These are phyloP conservation scores for Metschnikowia proteae DNA, from an alignment of 805 yeast genomes.

Conservation along the genomic window DNA sequence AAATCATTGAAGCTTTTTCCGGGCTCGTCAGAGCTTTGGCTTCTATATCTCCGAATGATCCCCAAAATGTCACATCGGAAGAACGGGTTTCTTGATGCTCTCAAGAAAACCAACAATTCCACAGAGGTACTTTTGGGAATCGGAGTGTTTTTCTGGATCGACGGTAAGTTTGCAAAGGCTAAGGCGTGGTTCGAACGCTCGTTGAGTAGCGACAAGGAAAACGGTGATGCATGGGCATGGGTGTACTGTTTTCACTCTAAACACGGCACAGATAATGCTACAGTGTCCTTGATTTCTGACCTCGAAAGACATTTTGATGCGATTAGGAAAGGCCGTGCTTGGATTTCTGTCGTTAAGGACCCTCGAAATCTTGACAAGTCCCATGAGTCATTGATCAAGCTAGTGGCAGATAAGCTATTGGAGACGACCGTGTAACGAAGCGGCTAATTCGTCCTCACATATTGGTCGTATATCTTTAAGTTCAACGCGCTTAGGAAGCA, in stretches of 20 bases:
- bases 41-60: slow-evolving; percentile 48
- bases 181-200: slow-evolving; percentile 74
- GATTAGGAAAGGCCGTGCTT: slow-evolving; percentile 59
- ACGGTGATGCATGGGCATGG: slow-evolving; percentile 82
- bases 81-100: slow-evolving; percentile 64
- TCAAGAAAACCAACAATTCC: slow-evolving; percentile 60
- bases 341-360: slow-evolving; percentile 53
- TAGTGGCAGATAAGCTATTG: slow-evolving; percentile 21
- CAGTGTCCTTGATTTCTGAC: background rate
- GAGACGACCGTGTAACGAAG: background rate
- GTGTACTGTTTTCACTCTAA: slow-evolving; percentile 27
- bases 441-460: slow-evolving; percentile 1
- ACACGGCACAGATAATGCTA: slow-evolving; percentile 10
- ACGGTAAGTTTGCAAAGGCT: slow-evolving; percentile 61
- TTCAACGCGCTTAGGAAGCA: slow-evolving; percentile 76
- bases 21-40: slow-evolving; percentile 60
- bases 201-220: slow-evolving; percentile 46
- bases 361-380: slow-evolving; percentile 42
- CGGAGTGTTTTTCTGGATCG: slow-evolving; percentile 64
- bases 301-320: slow-evolving; percentile 7
- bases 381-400: slow-evolving; percentile 38
- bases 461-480: slow-evolving; percentile 55
- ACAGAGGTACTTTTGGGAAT: slow-evolving; percentile 56
- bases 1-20: slow-evolving; percentile 61
- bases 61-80: slow-evolving; percentile 50